These are phyloP conservation scores for Cyberlindnera euphorbiiphila DNA, from an alignment of 805 yeast species.

Conservation along the genomic window DNA sequence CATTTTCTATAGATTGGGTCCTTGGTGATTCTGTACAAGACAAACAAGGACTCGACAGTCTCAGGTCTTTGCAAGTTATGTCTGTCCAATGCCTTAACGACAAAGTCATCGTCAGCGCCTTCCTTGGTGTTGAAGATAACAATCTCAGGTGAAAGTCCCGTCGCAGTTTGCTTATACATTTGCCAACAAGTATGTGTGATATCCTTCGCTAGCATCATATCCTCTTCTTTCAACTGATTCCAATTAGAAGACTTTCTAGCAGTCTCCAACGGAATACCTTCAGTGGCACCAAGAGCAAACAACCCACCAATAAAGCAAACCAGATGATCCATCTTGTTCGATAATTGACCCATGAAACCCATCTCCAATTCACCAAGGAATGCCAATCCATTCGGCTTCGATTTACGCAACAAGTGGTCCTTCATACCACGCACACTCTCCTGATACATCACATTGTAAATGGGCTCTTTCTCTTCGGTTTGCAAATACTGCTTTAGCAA, in stretches of 20 bases:
- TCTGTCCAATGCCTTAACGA: conserved; percentile 63
- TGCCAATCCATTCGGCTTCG: conserved; percentile 58
- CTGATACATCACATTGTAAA: conserved; percentile 71
- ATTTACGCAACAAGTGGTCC: conserved; percentile 54
- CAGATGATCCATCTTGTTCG: conserved; percentile 84
- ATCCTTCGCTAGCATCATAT: conserved; percentile 67
- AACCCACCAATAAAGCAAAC: conserved; percentile 91
- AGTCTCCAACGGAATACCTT: conserved; percentile 52
- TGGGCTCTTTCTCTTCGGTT: conserved; percentile 54
- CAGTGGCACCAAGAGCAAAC: conserved; percentile 85
- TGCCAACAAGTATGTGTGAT: conserved; percentile 77
- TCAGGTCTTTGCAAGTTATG: conserved; percentile 93
- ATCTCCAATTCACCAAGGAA: conserved; percentile 74
- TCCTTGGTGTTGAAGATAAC: conserved; percentile 70
- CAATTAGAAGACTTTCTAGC: conserved; percentile 57
- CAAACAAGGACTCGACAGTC: conserved; percentile 84
- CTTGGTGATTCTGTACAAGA: conserved; percentile 73
- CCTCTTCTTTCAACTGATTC: conserved; percentile 55
- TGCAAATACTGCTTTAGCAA: conserved; percentile 80
- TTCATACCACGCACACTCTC: conserved; percentile 76
- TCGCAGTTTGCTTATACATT: conserved; percentile 68
- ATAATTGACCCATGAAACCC: conserved; percentile 59
- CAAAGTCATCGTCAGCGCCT: conserved; percentile 48
- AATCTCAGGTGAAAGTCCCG: conserved; percentile 88
- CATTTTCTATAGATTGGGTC: conserved; percentile 80